phyloP scores from a whole-genome alignment of 345 rosid genomes.

The Euphorbia tirucalli region DNA sequence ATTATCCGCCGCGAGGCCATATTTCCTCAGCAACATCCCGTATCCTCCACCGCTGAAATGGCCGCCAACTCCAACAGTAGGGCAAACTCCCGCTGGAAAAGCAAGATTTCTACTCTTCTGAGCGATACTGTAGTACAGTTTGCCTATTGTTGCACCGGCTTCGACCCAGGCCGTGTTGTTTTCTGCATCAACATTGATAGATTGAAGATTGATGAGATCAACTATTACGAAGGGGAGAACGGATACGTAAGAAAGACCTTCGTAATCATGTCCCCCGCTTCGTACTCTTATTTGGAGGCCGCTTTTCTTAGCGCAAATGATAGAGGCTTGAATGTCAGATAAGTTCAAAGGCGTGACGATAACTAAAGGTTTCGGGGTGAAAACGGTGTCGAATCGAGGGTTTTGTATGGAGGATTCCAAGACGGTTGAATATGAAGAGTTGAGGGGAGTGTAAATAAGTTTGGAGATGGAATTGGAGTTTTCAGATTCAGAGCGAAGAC shows the following conservation, averaged over 20 bases:
- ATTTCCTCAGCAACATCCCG: slow-evolving; percentile 17
- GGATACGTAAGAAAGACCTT: slow-evolving; percentile 19
- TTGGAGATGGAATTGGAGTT: slow-evolving; percentile 9
- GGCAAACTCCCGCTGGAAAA: slow-evolving; percentile 26
- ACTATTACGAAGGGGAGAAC: slow-evolving; percentile 16
- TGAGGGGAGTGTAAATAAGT: slow-evolving; percentile 12
- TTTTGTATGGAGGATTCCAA: slow-evolving; percentile 10
- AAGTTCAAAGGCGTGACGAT: slow-evolving; percentile 14
- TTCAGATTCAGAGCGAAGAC: not conserved
- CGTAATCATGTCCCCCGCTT: slow-evolving; percentile 24
- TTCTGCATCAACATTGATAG: slow-evolving; percentile 5
- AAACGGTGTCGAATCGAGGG: slow-evolving; percentile 7
- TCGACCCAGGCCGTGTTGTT: slow-evolving; percentile 24
- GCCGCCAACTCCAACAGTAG: slow-evolving; percentile 25
- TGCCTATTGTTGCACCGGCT: slow-evolving; percentile 24
- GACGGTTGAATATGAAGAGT: slow-evolving; percentile 9
- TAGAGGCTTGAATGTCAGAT: slow-evolving; percentile 11
- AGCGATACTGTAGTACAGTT: slow-evolving; percentile 15
- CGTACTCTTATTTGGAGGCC: slow-evolving; percentile 19
- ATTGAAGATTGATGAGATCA: slow-evolving; percentile 19
- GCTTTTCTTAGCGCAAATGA: not conserved
- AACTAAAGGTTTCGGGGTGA: slow-evolving; percentile 13
- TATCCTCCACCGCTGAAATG: slow-evolving; percentile 28
- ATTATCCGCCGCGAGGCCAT: slow-evolving; percentile 24
- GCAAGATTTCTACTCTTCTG: slow-evolving; percentile 15